A percentile compares a stretch with the other conserved stretches of the same genome.
These are phyloP conservation scores for Helotiales sp. DNA, from an alignment of 2,329 filamentous ascomycete species.

Conservation along the genomic window DNA sequence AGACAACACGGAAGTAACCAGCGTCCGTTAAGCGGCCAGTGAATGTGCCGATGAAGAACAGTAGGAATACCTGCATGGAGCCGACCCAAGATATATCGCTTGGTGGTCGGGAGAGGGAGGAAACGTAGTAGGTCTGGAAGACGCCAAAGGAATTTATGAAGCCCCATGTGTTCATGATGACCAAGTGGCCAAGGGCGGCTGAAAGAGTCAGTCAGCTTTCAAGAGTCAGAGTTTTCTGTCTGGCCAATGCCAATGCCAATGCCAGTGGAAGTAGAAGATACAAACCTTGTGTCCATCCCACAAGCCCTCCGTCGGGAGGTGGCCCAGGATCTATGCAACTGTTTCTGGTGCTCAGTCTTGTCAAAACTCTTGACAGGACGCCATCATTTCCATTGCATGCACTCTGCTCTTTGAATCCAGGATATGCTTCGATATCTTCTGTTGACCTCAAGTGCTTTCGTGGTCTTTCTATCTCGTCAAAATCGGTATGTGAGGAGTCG, in stretches of 20 bases:
- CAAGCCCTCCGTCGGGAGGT: constrained; percentile 33
- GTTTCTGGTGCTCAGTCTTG: constrained; percentile 26
- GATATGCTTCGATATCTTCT: constrained; percentile 11
- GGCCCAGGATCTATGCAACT: constrained; percentile 34
- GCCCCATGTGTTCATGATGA: constrained; percentile 37
- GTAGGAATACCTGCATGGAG: constrained; percentile 43
- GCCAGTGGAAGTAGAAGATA: constrained; percentile 7
- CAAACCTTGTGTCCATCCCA: constrained; percentile 33
- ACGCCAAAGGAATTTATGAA: constrained; percentile 43
- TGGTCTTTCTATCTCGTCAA: background rate
- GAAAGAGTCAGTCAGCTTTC: background rate
- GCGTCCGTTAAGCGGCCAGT: constrained; percentile 41
- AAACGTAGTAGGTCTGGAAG: constrained; percentile 46
- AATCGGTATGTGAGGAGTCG: background rate
- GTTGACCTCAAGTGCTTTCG: background rate
- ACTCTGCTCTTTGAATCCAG: background rate
- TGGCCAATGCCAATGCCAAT: too few relatives aligned
- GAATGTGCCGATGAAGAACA: constrained; percentile 43
- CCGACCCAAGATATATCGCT: constrained; percentile 47
- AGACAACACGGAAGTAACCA: constrained; percentile 38
- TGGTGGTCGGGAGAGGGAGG: constrained; percentile 33
- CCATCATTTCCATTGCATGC: background rate
- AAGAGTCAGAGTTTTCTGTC: too few relatives aligned
- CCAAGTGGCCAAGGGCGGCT: constrained; percentile 29
- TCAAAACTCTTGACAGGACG: constrained; percentile 12